Evolutionary conservation across 2,329 filamentous ascomycete species (phyloP), one percentile per base, ranked within the genome.

Genomic region (Sporothrix mexicana): DNA sequence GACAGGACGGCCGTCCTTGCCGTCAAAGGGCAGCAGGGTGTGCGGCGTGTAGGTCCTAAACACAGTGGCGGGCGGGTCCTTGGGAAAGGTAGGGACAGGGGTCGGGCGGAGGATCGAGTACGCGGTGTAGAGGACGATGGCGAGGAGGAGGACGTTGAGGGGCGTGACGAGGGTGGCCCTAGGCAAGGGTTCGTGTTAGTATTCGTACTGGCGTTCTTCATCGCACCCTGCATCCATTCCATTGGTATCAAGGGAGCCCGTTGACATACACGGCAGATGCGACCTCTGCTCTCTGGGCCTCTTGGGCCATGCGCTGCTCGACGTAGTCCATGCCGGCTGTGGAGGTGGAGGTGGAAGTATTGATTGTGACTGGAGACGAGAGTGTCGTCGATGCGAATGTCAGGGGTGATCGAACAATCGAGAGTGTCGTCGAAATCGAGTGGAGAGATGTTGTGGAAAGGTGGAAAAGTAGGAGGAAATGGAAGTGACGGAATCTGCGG

Each of bases 21-120:
- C 96, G 83, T 95, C 95, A 87, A 91, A 95, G 45, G 93, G 92
- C 43, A 94, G 88, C n/a, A 99, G 90, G 3, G 93, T 93, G 57
- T 84, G 90, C 30, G 93, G 93, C 15, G 91, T 95, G 84, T 94
- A 92, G 72, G 87, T 91, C 73, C 83, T 83, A 85, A 92, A 92
- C 77, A 92, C 88, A 77, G 85, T 83, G 70, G 90, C 85, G 0
- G 89, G 85, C 6, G 87, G 80, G 61, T 88, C 84, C 75, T 84
- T 84, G 61, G 88, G 85, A 41, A 90, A 81, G 8, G 80, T 75
- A 3, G 84, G 77, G 7, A 83, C 80, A n/a, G 85, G 78, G 13
- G 84, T 78, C 1, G 88, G 86, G 69, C 85, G 84, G 77, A 89
- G 80, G 76, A 88, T 81, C 45, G 83, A 79, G 83, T 91, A 91